Base-by-base conservation (phyloP, 2,329 filamentous ascomycete species). In the Fusarium temperatum region DNA sequence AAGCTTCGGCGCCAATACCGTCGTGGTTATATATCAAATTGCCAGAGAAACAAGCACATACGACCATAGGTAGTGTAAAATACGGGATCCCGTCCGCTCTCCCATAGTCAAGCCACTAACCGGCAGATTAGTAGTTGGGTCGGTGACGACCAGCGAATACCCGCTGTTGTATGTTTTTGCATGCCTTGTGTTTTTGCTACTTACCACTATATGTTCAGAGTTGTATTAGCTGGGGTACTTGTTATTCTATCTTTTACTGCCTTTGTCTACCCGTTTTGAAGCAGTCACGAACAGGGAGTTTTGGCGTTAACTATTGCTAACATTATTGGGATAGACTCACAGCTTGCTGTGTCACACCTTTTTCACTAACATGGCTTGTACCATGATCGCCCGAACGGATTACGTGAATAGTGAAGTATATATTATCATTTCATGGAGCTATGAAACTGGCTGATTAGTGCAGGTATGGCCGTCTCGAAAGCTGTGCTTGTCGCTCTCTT, bases 41-140 rank as follows among this genome's bases (percentile, higher is more conserved):
- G 11, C 1, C 3, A 0, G 1, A 8, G 0, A 0, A 1, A 13
- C 2, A 20, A 8, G 35, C 8, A 57, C 55, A 59, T 59, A 59
- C 56, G 44, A 59, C 56, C 56, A 59, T 26, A 59, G 56, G 56
- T 53, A 53, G 56, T 51, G 44, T 42, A 50, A 59, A 50, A 59
- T 59, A 59, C 42, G 56, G 56, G 56, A 59, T 59, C 56, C 56
- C 42, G 56, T 59, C 32, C 32, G 28, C 47, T 50, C 28, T 50
- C 28, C 47, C 22, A 58, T 58, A 58, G 41, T 58, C 41, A 58
- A 58, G 55, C 55, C 55, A 58, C 55, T 58, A 58, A 58, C 41
- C 41, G 55, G 55, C 41, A n/a, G 55, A 58, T 58, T 58, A 58
- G 41, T 58, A 58, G 41, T 58, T 58, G 30, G 55, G 55, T 58